A percentile compares a stretch with the other conserved stretches of the same genome.
Conservation (phyloP, 106 monocot genomes). For the Vanilla planifolia region DNA sequence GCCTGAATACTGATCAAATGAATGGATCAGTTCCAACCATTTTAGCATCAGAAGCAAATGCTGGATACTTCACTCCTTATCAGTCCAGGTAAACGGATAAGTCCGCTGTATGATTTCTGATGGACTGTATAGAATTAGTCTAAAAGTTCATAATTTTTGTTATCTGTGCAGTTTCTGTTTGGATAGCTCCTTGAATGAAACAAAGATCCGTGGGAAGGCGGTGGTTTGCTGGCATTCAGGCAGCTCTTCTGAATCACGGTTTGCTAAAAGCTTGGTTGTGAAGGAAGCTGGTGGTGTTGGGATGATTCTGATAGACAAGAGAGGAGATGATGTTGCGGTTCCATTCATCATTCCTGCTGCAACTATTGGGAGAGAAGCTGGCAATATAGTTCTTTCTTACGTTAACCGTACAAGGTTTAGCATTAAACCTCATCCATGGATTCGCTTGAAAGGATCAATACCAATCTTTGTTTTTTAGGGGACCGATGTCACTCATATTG, state of each 20-base stretch:
- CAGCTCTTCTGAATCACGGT: conserved; percentile 58
- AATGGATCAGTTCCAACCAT: conserved; percentile 46
- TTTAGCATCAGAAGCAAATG: conserved; percentile 69
- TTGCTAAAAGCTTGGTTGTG: conserved; percentile 59
- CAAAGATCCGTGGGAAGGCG: conserved; percentile 64
- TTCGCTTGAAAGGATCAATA: neutral
- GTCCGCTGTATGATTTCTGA: neutral
- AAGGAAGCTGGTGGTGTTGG: conserved; percentile 75
- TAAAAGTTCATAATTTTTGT: neutral
- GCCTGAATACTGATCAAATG: conserved; percentile 62
- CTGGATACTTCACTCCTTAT: conserved; percentile 77
- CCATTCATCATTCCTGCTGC: conserved; percentile 69
- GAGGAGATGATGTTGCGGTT: conserved; percentile 53
- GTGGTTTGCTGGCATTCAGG: conserved; percentile 64
- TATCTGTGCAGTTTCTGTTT: conserved; percentile 65
- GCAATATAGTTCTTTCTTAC: conserved; percentile 65
- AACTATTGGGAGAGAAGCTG: conserved; percentile 34
- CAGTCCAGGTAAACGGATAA: conserved; percentile 63
- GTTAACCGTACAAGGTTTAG: conserved; percentile 62
- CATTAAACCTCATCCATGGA: neutral
- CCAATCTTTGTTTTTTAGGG: conserved; percentile 21
- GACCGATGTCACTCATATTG: conserved; percentile 47
- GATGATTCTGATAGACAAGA: conserved; percentile 83
- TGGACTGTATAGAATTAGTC: neutral
- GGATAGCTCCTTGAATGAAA: conserved; percentile 79